phyloP scores from a whole-genome alignment of 2,329 filamentous ascomycete species.

The Juglanconis juglandina region DNA sequence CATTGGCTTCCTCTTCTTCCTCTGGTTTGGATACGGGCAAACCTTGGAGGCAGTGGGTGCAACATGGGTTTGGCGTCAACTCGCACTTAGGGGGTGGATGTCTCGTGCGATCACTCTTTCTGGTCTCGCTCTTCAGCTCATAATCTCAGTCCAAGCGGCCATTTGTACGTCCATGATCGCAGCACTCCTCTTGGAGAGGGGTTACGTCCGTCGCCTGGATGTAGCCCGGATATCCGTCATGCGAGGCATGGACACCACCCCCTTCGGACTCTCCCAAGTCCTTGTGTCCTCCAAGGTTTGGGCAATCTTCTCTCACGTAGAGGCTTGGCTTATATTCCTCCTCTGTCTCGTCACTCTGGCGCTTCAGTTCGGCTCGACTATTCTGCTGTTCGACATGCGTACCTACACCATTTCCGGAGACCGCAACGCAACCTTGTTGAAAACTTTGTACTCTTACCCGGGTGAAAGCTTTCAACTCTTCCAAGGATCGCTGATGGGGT shows the following conservation, averaged over 20 bases:
- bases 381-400: neutral
- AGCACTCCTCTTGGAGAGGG: slow-evolving; percentile 5
- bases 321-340: neutral
- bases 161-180: slow-evolving; percentile 12
- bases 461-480: neutral
- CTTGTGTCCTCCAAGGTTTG: neutral
- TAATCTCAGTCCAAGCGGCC: neutral
- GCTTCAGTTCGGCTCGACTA: slow-evolving; percentile 4
- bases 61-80: slow-evolving; percentile 8
- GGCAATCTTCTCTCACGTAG: neutral
- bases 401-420: neutral
- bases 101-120: neutral
- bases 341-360: neutral
- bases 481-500: neutral
- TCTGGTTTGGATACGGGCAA: slow-evolving; percentile 6
- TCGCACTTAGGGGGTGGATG: slow-evolving; percentile 5
- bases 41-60: neutral
- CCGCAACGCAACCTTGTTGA: neutral
- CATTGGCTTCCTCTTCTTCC: neutral
- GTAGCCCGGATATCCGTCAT: slow-evolving; percentile 3
- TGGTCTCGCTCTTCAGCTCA: neutral
- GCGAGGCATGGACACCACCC: neutral
- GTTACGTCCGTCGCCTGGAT: neutral
- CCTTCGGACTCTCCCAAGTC: neutral
- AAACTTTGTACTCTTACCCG: neutral